phyloP scores from a whole-genome alignment of 2,329 filamentous ascomycete genomes.

The Calonectria henricotiae region DNA sequence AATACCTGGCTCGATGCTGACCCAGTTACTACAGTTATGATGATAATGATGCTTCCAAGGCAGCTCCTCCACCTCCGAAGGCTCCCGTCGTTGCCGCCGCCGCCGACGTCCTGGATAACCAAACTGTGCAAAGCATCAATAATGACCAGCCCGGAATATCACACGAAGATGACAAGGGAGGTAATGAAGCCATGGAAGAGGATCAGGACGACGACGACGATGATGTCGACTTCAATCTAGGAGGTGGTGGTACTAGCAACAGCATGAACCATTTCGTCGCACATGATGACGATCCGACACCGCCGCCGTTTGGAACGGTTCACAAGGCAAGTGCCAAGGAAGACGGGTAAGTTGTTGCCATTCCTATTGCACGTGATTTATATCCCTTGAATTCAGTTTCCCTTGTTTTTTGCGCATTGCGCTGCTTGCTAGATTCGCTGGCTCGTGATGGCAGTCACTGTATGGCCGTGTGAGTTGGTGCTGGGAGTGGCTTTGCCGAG shows the following conservation, averaged over 20 bases:
- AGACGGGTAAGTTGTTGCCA: slow-evolving; percentile 61
- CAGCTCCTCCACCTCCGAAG: slow-evolving; percentile 56
- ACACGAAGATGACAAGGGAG: slow-evolving; percentile 47
- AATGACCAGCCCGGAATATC: slow-evolving; percentile 46
- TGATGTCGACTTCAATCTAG: slow-evolving; percentile 74
- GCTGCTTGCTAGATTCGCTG: slow-evolving; percentile 38
- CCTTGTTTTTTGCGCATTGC: slow-evolving; percentile 37
- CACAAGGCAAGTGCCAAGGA: slow-evolving; percentile 77
- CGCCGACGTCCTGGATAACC: slow-evolving; percentile 47
- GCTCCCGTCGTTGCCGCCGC: slow-evolving; percentile 54
- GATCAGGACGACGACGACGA: slow-evolving; percentile 70
- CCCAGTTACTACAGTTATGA: slow-evolving; percentile 70
- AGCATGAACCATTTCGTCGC: slow-evolving; percentile 47
- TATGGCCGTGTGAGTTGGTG: slow-evolving; percentile 45
- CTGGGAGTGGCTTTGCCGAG: slow-evolving; percentile 44
- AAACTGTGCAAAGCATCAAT: slow-evolving; percentile 53
- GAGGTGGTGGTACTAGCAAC: slow-evolving; percentile 56
- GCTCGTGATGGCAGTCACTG: slow-evolving; percentile 45
- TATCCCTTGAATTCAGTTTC: slow-evolving; percentile 34
- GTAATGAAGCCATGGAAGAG: slow-evolving; percentile 63
- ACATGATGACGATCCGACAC: slow-evolving; percentile 55
- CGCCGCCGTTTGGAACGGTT: slow-evolving; percentile 58
- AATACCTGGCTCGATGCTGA: slow-evolving; percentile 31
- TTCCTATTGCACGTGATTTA: slow-evolving; percentile 50
- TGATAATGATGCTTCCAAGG: slow-evolving; percentile 70